Evolutionary conservation across 257 asterid genomes (phyloP), one percentile per base, ranked within the genome.

Genomic region (Forsythia viridissima): DNA sequence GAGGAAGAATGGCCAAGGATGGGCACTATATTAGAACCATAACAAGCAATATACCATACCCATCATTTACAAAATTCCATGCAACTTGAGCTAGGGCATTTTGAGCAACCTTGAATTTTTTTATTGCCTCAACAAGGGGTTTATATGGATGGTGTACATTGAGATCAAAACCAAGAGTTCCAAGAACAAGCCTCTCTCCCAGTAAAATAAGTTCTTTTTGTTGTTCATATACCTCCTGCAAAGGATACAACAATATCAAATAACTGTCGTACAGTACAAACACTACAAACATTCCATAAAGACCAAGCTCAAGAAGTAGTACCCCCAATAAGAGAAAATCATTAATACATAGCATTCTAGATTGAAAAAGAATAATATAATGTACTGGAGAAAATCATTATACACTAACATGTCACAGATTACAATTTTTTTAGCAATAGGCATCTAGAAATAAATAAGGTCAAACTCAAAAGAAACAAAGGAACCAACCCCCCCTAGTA

Each of bases 51-150:
- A 86, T 34, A 79, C 44, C 89, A 80, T 94, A 94, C 99, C 99
- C 98, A 91, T 94, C 99, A 67, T 94, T 94, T 78, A 94, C 98
- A 84, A 94, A 94, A 83, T 94, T 94, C 98, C 98, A 94, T n/a
- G 98, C 98, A 80, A 94, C 98, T 86, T 94, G 97, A 70, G 97
- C 97, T 20, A 94, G 88, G 72, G 97, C 92, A 85, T 91, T 89
- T 88, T 94, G 92, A 79, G 97, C 97, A 88, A 92, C 98, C 91
- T 92, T 82, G 82, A 94, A 91, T 68, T 91, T 94, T 83, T 94
- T 90, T 72, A 92, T 90, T 70, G 98, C 97, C 91, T 90, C 97
- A 30, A 94, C 97, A 59, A 94, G 98, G 77, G 98, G 98, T 77
- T 94, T 94, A 80, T 94, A 94, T 12, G 98, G 98, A 82, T 94